A percentile compares a stretch with the other conserved stretches of the same genome.
Evolutionary conservation across 1,284 basidiomycete species (phyloP).

Genomic region (Naganishia sp.): DNA sequence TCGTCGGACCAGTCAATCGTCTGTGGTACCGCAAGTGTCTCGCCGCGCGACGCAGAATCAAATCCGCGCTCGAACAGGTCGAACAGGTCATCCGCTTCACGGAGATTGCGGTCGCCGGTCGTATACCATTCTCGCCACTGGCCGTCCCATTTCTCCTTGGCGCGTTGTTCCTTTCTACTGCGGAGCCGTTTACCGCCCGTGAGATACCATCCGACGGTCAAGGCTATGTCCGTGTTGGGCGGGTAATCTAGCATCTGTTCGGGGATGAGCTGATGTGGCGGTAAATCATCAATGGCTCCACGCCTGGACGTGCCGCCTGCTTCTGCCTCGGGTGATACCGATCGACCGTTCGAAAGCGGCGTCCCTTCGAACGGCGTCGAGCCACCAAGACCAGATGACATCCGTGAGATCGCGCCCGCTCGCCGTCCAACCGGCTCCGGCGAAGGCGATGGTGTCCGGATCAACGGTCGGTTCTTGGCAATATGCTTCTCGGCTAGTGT

Average conservation of each 20-base stretch:
- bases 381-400: conserved; percentile 10
- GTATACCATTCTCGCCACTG: conserved; percentile 50
- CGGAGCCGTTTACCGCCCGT: conserved; percentile 49
- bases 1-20: conserved; percentile 47
- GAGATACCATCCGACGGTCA: conserved; percentile 50
- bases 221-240: conserved; percentile 44
- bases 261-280: conserved; percentile 44
- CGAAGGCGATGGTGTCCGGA: conserved; percentile 46
- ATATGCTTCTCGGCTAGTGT: conserved; percentile 48
- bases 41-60: conserved; percentile 13
- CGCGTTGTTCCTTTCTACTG: conserved; percentile 46
- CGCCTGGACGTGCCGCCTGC: background rate
- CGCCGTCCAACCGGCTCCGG: conserved; percentile 25
- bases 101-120: conserved; percentile 48
- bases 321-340: conserved; percentile 18
- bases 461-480: conserved; percentile 44
- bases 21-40: conserved; percentile 22
- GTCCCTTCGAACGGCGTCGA: conserved; percentile 18
- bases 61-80: conserved; percentile 38
- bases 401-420: background rate
- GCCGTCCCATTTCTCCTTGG: conserved; percentile 49
- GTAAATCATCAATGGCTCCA: conserved; percentile 27
- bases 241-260: conserved; percentile 50
- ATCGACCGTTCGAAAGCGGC: conserved; percentile 15
- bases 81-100: conserved; percentile 50